phyloP scores from a whole-genome alignment of 2,329 filamentous ascomycete genomes.

The Colletotrichum zoysiae region DNA sequence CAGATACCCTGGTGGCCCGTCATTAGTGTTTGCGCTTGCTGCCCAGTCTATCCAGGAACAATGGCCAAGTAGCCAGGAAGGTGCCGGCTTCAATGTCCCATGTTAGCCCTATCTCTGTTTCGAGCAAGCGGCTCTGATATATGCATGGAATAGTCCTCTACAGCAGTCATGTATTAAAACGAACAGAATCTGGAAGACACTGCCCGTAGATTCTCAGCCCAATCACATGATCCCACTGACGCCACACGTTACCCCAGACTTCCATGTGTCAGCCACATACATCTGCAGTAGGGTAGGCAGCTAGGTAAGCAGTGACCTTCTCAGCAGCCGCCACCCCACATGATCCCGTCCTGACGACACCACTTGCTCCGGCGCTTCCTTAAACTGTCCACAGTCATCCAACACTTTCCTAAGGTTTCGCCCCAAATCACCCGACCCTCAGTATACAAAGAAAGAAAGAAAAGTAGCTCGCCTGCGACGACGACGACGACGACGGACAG shows the following conservation, averaged over 20 bases:
- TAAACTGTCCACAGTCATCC: constrained; percentile 17
- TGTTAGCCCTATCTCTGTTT: neutral
- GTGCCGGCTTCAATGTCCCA: neutral
- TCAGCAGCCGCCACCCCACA: constrained; percentile 38
- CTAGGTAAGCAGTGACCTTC: constrained; percentile 19
- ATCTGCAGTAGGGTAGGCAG: neutral
- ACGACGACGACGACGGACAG: neutral
- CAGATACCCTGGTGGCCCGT: constrained; percentile 13
- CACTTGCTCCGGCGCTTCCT: constrained; percentile 18
- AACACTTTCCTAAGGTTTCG: constrained; percentile 33
- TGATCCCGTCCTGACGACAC: constrained; percentile 38
- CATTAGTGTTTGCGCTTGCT: constrained; percentile 25
- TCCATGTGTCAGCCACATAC: constrained; percentile 3
- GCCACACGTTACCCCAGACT: constrained; percentile 37
- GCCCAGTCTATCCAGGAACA: constrained; percentile 21
- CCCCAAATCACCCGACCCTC: neutral
- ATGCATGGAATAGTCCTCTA: neutral
- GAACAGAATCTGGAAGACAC: constrained; percentile 15
- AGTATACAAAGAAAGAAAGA: neutral
- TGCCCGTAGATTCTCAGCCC: neutral
- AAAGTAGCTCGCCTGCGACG: neutral
- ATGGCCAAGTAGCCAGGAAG: neutral
- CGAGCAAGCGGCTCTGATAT: neutral
- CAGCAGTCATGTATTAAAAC: neutral
- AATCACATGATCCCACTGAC: constrained; percentile 28